Evolutionary conservation across 352 stramenopile genomes (phyloP).

Genomic region (Pythium brachiatum): DNA sequence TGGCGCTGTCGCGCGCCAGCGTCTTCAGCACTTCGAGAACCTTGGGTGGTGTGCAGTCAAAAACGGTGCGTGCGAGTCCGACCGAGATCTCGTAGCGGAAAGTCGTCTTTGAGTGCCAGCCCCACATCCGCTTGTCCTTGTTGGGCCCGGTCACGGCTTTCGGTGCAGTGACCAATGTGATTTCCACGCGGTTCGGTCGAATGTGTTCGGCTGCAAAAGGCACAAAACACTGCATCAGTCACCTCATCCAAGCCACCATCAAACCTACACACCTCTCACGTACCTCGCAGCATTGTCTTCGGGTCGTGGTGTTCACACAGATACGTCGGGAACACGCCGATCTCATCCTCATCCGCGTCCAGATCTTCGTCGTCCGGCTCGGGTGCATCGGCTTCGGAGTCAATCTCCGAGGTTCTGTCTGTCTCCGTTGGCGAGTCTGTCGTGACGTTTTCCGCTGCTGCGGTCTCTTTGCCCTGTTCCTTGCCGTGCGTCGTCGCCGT

Average conservation of each 20-base stretch:
- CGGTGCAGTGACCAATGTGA: conserved; percentile 36
- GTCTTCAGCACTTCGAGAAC: conserved; percentile 60
- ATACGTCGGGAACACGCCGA: conserved; percentile 56
- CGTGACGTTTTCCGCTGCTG: background rate
- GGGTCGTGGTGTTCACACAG: conserved; percentile 77
- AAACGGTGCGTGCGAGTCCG: conserved; percentile 47
- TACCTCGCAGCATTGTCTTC: conserved; percentile 68
- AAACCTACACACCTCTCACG: background rate
- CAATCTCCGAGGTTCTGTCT: conserved; percentile 30
- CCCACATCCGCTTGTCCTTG: conserved; percentile 24
- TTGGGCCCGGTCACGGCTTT: conserved; percentile 19
- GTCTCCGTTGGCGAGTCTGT: conserved; percentile 29
- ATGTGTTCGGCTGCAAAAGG: conserved; percentile 54
- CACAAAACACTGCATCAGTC: background rate
- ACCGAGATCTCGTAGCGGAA: conserved; percentile 76
- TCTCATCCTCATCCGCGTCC: conserved; percentile 29
- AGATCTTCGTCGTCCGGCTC: conserved; percentile 33
- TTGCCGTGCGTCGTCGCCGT: background rate
- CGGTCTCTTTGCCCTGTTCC: conserved; percentile 6
- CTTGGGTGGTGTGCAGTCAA: conserved; percentile 60
- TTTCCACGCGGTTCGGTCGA: conserved; percentile 54
- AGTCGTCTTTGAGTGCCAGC: conserved; percentile 30
- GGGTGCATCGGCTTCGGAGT: conserved; percentile 19
- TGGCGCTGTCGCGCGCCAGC: conserved; percentile 42
- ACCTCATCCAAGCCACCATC: conserved; percentile 5